Evolutionary conservation across 495 filamentous ascomycete genomes (phyloP).

Genomic region (Penicillium verhagenii): DNA sequence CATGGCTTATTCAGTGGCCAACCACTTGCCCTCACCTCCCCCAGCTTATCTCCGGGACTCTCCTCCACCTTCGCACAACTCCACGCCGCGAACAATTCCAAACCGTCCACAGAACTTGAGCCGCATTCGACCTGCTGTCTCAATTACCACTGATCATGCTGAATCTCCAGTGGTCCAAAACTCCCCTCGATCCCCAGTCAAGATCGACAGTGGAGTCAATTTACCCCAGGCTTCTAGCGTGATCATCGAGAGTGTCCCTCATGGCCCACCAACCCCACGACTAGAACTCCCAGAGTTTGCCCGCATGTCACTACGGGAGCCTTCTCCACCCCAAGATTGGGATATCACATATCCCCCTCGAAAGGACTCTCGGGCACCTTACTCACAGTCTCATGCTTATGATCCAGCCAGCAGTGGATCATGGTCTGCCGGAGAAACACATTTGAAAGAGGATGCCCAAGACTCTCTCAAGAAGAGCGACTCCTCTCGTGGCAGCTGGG

Average conservation of each 20-base stretch:
- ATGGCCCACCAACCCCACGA: conserved; percentile 23
- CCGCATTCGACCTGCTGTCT: conserved; percentile 27
- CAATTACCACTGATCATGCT: conserved; percentile 12
- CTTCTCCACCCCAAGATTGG: conserved; percentile 39
- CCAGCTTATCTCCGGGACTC: conserved; percentile 44
- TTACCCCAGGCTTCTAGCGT: conserved; percentile 34
- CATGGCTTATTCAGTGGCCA: conserved; percentile 35
- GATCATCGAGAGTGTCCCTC: conserved; percentile 29
- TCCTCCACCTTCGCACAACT: conserved; percentile 30
- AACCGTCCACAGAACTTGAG: conserved; percentile 20
- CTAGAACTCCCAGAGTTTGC: conserved; percentile 26
- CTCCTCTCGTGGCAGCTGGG: conserved; percentile 42
- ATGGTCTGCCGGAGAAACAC: conserved; percentile 39
- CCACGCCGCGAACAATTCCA: conserved; percentile 25
- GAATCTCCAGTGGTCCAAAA: conserved; percentile 29
- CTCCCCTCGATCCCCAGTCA: conserved; percentile 42
- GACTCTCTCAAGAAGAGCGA: conserved; percentile 24
- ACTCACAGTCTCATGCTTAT: conserved; percentile 16
- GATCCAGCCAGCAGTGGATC: conserved; percentile 41
- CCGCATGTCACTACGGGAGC: conserved; percentile 36
- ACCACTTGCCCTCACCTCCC: conserved; percentile 38
- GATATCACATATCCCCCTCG: conserved; percentile 42
- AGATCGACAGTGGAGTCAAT: conserved; percentile 34
- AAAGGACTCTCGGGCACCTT: conserved; percentile 30
- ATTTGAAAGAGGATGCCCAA: conserved; percentile 22